A percentile compares a stretch with the other conserved stretches of the same genome.
Evolutionary conservation across 345 rosid genomes (phyloP).

Genomic region (Heritiera fomes): DNA sequence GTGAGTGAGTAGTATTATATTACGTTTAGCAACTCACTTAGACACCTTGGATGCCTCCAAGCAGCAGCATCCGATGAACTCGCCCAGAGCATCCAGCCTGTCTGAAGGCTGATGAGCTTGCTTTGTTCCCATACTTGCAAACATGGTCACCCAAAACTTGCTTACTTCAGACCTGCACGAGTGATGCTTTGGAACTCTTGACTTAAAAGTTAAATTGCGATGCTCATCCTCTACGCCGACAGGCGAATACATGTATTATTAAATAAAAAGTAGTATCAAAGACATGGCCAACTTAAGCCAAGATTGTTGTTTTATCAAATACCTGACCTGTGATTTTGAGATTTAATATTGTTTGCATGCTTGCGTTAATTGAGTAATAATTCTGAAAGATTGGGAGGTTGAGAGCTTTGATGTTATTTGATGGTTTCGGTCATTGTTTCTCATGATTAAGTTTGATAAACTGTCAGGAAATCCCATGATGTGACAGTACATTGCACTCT

Average conservation of each 20-base stretch:
- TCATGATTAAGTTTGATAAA: not conserved
- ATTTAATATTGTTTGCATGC: too few species aligned
- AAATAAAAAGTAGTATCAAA: not conserved
- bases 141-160: conserved; percentile 20
- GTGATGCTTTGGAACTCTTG: conserved; percentile 9
- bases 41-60: conserved; percentile 23
- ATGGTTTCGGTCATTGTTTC: not conserved
- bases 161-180: conserved; percentile 10
- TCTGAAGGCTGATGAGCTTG: conserved; percentile 10
- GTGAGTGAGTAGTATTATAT: conserved; percentile 1
- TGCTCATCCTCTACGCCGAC: not conserved
- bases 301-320: not conserved
- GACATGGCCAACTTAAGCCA: not conserved
- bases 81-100: conserved; percentile 23
- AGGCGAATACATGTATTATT: not conserved
- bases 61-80: conserved; percentile 19
- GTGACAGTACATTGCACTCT: conserved; percentile 19
- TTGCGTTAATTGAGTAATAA: not conserved
- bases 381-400: not conserved
- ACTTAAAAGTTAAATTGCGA: not conserved
- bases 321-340: not conserved
- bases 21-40: conserved; percentile 8
- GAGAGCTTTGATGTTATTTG: not conserved
- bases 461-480: conserved; percentile 25
- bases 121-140: conserved; percentile 29